A percentile compares a stretch with the other conserved stretches of the same genome.
Evolutionary conservation across 1,284 basidiomycete genomes (phyloP).

Genomic region (Naganishia sp.): DNA sequence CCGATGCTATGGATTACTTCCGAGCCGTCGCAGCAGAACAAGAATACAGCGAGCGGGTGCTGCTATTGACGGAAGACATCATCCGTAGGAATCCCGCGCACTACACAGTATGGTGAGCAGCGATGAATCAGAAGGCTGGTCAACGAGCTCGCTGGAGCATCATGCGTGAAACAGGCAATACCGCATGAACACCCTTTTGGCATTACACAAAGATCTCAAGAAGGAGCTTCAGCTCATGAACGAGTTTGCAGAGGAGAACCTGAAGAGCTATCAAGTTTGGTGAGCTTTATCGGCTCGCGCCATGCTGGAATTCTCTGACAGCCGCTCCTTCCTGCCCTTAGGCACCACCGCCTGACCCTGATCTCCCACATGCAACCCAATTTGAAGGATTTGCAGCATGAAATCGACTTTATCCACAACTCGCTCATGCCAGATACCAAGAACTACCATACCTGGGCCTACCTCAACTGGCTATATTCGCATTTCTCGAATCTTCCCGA

Average conservation of each 20-base stretch:
- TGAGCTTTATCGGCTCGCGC: constrained; percentile 37
- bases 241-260: constrained; percentile 71
- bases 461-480: constrained; percentile 86
- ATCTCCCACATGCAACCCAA: constrained; percentile 60
- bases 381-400: constrained; percentile 54
- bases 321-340: constrained; percentile 33
- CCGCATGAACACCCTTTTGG: constrained; percentile 77
- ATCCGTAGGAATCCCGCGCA: constrained; percentile 88
- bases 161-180: constrained; percentile 70
- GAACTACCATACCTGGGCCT: constrained; percentile 96
- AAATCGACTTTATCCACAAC: constrained; percentile 75
- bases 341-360: constrained; percentile 84
- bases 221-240: constrained; percentile 80
- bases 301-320: no score
- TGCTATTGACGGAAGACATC: constrained; percentile 79
- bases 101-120: constrained; percentile 81
- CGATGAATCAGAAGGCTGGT: no score
- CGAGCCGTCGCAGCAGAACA: constrained; percentile 72
- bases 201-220: constrained; percentile 66
- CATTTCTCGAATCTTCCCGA: constrained; percentile 60
- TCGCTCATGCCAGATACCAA: constrained; percentile 75
- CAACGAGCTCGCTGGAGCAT: neutral
- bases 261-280: constrained; percentile 97
- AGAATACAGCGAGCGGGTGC: constrained; percentile 75
- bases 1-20: constrained; percentile 88